phyloP scores from a whole-genome alignment of 2,329 filamentous ascomycete species.

The Camillea tinctor region DNA sequence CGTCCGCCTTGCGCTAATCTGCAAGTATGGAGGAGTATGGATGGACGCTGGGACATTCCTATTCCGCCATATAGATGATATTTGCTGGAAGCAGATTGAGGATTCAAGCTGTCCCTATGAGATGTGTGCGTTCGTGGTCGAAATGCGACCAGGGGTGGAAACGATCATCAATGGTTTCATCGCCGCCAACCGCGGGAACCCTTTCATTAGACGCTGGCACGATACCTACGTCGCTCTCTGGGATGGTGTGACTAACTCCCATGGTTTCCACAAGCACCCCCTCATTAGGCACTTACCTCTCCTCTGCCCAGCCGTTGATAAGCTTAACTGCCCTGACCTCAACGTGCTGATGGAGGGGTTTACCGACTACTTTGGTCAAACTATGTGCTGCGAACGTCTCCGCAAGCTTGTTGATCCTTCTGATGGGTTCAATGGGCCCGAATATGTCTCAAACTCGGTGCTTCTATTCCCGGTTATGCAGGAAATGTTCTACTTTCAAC shows the following conservation, averaged over 20 bases:
- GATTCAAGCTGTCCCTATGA: conserved; percentile 37
- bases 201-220: conserved; percentile 44
- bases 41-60: conserved; percentile 44
- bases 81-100: conserved; percentile 42
- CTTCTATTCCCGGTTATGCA: conserved; percentile 31
- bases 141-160: conserved; percentile 26
- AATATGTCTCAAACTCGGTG: conserved; percentile 34
- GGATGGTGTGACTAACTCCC: conserved; percentile 31
- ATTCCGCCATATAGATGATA: conserved; percentile 39
- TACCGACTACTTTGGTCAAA: conserved; percentile 33
- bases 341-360: conserved; percentile 26
- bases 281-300: conserved; percentile 30
- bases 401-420: conserved; percentile 34
- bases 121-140: conserved; percentile 30
- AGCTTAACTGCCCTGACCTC: conserved; percentile 23
- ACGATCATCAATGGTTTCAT: conserved; percentile 42
- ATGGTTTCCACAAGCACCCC: conserved; percentile 34
- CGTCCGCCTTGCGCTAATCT: conserved; percentile 42
- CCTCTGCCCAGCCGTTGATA: conserved; percentile 22
- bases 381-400: conserved; percentile 31
- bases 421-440: conserved; percentile 35
- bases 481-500: conserved; percentile 32
- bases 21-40: conserved; percentile 42
- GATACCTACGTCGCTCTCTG: conserved; percentile 37
- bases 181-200: conserved; percentile 39